A percentile compares a stretch with the other conserved stretches of the same genome.
These are phyloP conservation scores for Leishmania tropica DNA, from an alignment of 208 protist species.

Conservation along the genomic window DNA sequence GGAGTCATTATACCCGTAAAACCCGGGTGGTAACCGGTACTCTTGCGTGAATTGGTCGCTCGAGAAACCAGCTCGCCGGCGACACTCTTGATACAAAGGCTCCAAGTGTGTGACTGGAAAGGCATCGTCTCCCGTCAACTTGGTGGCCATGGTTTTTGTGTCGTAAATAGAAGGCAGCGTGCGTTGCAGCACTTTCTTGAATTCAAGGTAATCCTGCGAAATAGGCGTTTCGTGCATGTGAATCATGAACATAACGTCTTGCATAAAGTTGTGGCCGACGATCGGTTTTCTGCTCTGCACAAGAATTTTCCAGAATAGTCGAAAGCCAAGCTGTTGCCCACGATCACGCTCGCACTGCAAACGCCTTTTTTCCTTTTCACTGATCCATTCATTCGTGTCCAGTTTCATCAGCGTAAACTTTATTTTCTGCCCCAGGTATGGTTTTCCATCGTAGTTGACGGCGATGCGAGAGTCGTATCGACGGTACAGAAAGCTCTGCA, in stretches of 20 bases:
- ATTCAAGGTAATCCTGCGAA: slow-evolving; percentile 48
- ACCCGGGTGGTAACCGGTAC: slow-evolving; percentile 50
- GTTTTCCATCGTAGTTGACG: slow-evolving; percentile 20
- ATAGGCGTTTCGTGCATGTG: slow-evolving; percentile 69
- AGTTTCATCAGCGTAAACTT: slow-evolving; percentile 30
- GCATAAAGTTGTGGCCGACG: slow-evolving; percentile 82
- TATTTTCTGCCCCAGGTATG: slow-evolving; percentile 30
- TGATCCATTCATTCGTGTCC: slow-evolving; percentile 3
- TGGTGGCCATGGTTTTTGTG: slow-evolving; percentile 63
- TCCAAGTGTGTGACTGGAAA: slow-evolving; percentile 40
- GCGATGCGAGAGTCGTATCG: slow-evolving; percentile 9
- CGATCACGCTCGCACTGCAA: slow-evolving; percentile 19
- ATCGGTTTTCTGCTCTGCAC: slow-evolving; percentile 67
- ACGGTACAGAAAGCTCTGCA: slow-evolving; percentile 3
- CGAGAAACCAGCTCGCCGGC: slow-evolving; percentile 15
- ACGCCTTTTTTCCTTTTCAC: not conserved
- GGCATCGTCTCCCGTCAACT: slow-evolving; percentile 12
- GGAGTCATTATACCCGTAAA: slow-evolving; percentile 57
- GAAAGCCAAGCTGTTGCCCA: slow-evolving; percentile 42
- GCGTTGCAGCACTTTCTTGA: slow-evolving; percentile 42
- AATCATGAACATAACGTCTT: slow-evolving; percentile 87
- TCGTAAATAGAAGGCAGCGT: slow-evolving; percentile 64
- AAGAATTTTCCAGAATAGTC: slow-evolving; percentile 69
- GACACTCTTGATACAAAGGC: slow-evolving; percentile 44
- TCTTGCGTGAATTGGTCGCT: slow-evolving; percentile 9